Evolutionary conservation across 2,329 filamentous ascomycete species (phyloP).

Genomic region (Chrysoporthe deuterocubensis): DNA sequence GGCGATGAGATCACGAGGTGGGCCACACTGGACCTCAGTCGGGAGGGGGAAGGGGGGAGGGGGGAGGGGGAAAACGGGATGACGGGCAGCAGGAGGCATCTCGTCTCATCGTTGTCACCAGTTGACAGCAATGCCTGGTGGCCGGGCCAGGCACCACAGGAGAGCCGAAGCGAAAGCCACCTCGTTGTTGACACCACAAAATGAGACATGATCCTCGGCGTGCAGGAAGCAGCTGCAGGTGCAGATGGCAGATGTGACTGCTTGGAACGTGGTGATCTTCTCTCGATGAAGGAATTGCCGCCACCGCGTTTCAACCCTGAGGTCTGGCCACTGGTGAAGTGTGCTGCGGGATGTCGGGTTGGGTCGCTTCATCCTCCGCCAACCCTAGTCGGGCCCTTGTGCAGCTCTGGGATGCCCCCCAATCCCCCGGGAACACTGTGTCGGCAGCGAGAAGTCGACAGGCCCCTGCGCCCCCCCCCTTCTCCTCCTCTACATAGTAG

Average conservation of each 20-base stretch:
- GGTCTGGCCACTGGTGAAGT: not conserved
- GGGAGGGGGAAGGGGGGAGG: not conserved
- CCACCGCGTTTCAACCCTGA: conserved; percentile 3
- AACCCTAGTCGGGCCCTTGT: conserved; percentile 12
- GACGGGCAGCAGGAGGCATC: too few species aligned
- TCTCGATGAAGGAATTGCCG: conserved; percentile 8
- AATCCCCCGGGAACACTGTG: not conserved
- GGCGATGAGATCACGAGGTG: not conserved
- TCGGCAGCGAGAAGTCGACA: not conserved
- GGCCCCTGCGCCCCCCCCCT: not conserved
- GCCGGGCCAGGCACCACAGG: not conserved
- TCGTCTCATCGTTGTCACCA: too few species aligned
- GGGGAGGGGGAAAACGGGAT: not conserved
- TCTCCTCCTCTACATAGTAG: not conserved
- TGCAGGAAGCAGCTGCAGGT: not conserved
- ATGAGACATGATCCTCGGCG: too few species aligned
- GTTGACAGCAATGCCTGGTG: not conserved
- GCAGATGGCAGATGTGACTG: not conserved
- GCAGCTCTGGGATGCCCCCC: conserved; percentile 1
- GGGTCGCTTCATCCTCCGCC: conserved; percentile 25
- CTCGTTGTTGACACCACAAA: too few species aligned
- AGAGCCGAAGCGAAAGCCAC: not conserved
- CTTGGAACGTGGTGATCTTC: not conserved
- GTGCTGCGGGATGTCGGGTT: conserved; percentile 2
- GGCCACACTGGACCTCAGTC: not conserved